Base-by-base conservation (phyloP, 257 asterid species). In the Solanum bulbocastanum region DNA sequence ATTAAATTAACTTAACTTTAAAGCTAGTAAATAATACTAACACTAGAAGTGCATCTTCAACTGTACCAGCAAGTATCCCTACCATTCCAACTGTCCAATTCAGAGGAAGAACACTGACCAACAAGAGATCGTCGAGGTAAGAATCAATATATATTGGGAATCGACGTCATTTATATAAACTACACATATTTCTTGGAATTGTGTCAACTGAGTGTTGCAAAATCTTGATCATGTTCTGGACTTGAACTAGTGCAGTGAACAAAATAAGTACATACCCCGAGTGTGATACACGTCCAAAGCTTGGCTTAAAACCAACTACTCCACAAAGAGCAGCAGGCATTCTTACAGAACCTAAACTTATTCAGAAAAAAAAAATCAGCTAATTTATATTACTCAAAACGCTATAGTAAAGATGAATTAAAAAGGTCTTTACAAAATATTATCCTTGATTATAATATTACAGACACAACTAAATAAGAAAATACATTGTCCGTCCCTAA, bases 321-420 rank as follows among this genome's bases (percentile, higher is more conserved):
- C 99, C 99, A 90, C 99, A 96, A 44, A 96, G 95, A 82, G 98
- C 96, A 39, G 99, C 99, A 58, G 99, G 99, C 91, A 96, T 93
- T 88, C 99, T 91, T 16, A 96, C 98, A 35, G 99, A 96, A 90
- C 99, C 99, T 96, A 86, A 49, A 82, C 75, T 20, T 10, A 87
- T 39, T 62, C 60, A 83, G 32, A 44, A 18, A 2, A 62, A 2
- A 30, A 56, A 1, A 5, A 14, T 15, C 22, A 16, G 60, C 2
- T 18, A 52, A 52, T 52, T 52, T 18, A 52, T 46, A 46, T 13
- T 46, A 14, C 56, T 46, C 18, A 46, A 46, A 46, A 46, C 13
- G 56, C 13, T 46, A 46, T 5, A 46, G 56, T 46, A 13, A 13
- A 46, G 56, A 12, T 46, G 56, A 46, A 13, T 46, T 46, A 13